These are phyloP conservation scores for Microbotryum intermedium DNA, from an alignment of 1,284 basidiomycete genomes.

Conservation along the genomic window DNA sequence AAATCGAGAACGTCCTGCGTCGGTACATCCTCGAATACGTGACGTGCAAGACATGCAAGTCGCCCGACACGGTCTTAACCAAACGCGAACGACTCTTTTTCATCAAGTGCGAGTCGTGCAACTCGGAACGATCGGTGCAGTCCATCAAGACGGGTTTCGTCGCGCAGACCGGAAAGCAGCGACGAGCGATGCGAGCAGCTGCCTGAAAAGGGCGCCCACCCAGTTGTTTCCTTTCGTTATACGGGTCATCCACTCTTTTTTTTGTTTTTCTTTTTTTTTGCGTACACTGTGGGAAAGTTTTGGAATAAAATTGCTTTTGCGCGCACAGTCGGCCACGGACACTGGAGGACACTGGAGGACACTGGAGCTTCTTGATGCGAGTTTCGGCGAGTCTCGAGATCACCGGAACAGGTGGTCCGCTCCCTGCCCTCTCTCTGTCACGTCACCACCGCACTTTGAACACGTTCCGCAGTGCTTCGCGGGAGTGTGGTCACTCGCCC, in stretches of 20 bases:
- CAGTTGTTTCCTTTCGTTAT: background rate
- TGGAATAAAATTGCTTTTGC: no score
- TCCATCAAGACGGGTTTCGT: conserved; percentile 99
- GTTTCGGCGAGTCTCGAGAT: no score
- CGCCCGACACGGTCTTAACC: conserved; percentile 86
- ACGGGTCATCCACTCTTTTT: background rate
- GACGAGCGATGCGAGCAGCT: background rate
- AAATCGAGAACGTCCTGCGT: conserved; percentile 93
- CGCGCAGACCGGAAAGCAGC: conserved; percentile 71
- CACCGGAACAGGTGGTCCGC: no score
- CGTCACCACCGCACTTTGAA: no score
- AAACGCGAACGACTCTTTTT: conserved; percentile 99
- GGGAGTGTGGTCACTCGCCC: no score
- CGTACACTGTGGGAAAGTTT: no score
- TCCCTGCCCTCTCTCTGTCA: no score
- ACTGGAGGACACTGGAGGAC: no score
- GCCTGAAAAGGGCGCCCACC: background rate
- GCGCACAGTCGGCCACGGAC: no score
- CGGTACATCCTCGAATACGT: conserved; percentile 99
- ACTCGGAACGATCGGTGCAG: conserved; percentile 65
- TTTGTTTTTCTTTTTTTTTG: background rate
- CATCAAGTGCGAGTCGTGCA: conserved; percentile 68
- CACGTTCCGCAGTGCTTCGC: no score
- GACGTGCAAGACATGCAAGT: conserved; percentile 99
- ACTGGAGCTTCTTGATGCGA: no score